Evolutionary conservation across 345 rosid genomes (phyloP).

Genomic region (Dipteronia dyeriana): DNA sequence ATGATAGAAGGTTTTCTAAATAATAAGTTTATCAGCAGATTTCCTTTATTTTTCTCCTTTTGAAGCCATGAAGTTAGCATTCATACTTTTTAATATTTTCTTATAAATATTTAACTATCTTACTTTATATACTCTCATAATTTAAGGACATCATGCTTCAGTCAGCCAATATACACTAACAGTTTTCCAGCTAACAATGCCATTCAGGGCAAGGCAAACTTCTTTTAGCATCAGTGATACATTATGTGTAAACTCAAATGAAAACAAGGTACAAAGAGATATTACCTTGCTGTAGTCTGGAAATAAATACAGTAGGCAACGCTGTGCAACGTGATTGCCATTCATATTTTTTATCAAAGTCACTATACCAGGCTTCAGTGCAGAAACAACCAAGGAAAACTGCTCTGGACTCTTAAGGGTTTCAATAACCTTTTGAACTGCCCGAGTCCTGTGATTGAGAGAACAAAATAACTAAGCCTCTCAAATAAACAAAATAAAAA

Average conservation of each 20-base stretch:
- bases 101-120: neutral
- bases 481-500: neutral
- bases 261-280: neutral
- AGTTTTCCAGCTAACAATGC: neutral
- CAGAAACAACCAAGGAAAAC: constrained; percentile 50
- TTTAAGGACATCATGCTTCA: neutral
- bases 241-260: neutral
- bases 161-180: neutral
- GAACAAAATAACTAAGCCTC: constrained; percentile 8
- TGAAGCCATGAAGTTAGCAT: neutral
- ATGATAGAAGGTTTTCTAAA: neutral
- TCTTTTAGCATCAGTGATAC: neutral
- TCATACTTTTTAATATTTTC: neutral
- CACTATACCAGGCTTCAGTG: constrained; percentile 67
- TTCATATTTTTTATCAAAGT: constrained; percentile 70
- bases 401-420: constrained; percentile 61
- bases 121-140: neutral
- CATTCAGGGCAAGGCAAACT: neutral
- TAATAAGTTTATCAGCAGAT: neutral
- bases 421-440: constrained; percentile 79
- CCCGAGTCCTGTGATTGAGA: constrained; percentile 62
- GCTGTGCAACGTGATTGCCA: constrained; percentile 83
- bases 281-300: constrained; percentile 61
- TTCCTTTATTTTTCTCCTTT: neutral
- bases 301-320: constrained; percentile 60